These are phyloP conservation scores for Penicillium turbatum DNA, from an alignment of 495 filamentous ascomycete genomes.

Conservation along the genomic window DNA sequence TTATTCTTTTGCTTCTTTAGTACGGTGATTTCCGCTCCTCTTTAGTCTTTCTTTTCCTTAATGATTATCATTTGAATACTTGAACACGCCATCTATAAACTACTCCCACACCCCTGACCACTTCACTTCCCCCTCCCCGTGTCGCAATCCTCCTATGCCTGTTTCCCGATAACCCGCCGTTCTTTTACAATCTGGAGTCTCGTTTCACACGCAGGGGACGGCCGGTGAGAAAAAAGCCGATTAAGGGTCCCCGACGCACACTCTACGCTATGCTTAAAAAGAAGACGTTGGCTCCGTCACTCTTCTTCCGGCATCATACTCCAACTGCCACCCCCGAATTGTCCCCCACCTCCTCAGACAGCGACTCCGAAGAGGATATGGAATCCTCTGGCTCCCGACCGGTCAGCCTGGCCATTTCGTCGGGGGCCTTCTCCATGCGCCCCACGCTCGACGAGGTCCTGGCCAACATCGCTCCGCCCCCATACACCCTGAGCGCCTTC, in stretches of 20 bases:
- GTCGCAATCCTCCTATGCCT: not conserved
- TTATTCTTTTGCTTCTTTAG: not conserved
- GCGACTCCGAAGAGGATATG: slow-evolving; percentile 57
- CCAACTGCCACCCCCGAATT: slow-evolving; percentile 43
- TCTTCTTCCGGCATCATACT: slow-evolving; percentile 39
- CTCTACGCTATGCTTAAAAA: slow-evolving; percentile 50
- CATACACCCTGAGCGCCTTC: slow-evolving; percentile 91
- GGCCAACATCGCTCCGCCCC: slow-evolving; percentile 77
- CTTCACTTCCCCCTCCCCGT: not conserved
- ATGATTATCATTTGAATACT: not conserved
- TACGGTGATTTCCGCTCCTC: not conserved
- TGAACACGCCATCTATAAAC: not conserved
- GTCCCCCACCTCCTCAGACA: slow-evolving; percentile 42
- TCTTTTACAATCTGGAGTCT: slow-evolving; percentile 22
- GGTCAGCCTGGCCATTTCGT: slow-evolving; percentile 57
- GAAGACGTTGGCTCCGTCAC: slow-evolving; percentile 40
- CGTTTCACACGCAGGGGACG: slow-evolving; percentile 21
- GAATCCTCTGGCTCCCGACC: slow-evolving; percentile 53
- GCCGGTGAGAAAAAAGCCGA: slow-evolving; percentile 25
- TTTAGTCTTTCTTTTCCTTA: not conserved
- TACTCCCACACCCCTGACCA: not conserved
- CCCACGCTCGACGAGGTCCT: slow-evolving; percentile 87
- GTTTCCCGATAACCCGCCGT: not conserved
- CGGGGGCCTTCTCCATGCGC: slow-evolving; percentile 64
- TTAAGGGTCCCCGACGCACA: slow-evolving; percentile 27